Evolutionary conservation across 768 basidiomycete species (phyloP).

Genomic region (Trametes gibbosa): DNA sequence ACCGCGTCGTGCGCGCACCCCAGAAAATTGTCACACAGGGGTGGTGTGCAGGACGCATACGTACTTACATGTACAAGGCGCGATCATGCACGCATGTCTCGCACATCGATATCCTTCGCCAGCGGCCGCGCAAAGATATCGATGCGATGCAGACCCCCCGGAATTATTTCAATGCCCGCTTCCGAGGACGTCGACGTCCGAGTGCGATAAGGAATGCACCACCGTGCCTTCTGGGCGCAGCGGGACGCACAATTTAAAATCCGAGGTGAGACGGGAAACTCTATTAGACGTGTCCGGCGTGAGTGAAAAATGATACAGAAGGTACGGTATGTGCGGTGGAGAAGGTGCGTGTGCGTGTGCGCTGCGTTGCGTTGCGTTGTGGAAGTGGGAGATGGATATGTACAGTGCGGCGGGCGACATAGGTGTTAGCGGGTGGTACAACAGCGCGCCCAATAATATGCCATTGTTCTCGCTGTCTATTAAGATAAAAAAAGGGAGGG

Average conservation of each 20-base stretch:
- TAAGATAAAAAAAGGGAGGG: background rate
- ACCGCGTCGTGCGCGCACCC: background rate
- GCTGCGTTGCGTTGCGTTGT: no score
- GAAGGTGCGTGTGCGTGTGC: no score
- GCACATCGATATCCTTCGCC: no score
- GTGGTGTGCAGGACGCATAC: background rate
- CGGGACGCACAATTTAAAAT: background rate
- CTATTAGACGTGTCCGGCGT: background rate
- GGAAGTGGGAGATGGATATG: background rate
- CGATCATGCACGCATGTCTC: background rate
- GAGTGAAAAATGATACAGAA: background rate
- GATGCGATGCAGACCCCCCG: no score
- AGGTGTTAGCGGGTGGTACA: background rate
- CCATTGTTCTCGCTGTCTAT: constrained; percentile 14
- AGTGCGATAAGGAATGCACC: no score
- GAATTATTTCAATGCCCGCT: no score
- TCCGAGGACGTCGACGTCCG: no score
- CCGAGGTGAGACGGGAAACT: background rate
- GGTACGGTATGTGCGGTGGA: constrained; percentile 7
- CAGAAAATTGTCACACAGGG: background rate
- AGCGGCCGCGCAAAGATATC: no score
- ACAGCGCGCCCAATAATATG: constrained; percentile 1
- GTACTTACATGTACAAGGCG: no score
- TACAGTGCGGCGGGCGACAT: constrained; percentile 1
- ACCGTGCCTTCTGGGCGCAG: no score